These are phyloP conservation scores for Coemansia sp. DNA, from an alignment of 192 early-diverging fungal genomes.

Conservation along the genomic window DNA sequence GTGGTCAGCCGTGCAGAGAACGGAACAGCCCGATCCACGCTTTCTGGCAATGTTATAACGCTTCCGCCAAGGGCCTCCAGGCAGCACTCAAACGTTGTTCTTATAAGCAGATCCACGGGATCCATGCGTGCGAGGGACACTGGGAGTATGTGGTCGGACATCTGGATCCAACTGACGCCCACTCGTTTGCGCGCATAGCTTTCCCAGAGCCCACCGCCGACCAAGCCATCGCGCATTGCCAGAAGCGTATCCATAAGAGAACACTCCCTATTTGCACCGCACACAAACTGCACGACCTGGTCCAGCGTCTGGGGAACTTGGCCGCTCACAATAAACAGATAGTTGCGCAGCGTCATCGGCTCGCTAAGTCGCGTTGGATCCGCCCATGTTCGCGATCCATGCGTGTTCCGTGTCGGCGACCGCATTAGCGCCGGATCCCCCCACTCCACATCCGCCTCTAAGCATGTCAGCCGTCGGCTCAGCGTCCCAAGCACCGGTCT, in stretches of 20 bases:
- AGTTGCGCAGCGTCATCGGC: constrained; percentile 45
- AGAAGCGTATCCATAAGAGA: constrained; percentile 35
- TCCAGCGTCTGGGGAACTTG: constrained; percentile 22
- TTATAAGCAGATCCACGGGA: constrained; percentile 36
- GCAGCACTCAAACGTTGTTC: constrained; percentile 29
- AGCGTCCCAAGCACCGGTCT: constrained; percentile 19
- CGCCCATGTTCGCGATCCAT: constrained; percentile 24
- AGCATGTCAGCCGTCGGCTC: constrained; percentile 42
- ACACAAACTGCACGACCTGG: constrained; percentile 30
- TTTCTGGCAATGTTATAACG: constrained; percentile 16
- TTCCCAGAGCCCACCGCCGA: constrained; percentile 53
- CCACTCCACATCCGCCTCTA: constrained; percentile 55
- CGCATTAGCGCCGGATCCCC: constrained; percentile 49
- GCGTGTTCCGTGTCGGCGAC: constrained; percentile 28
- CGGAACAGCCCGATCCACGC: constrained; percentile 7
- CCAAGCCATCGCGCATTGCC: constrained; percentile 33
- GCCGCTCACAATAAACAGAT: constrained; percentile 30
- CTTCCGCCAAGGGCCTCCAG: constrained; percentile 48
- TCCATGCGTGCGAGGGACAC: background rate
- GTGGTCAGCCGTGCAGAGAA: constrained; percentile 20
- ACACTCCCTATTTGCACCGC: background rate
- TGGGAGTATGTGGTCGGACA: background rate
- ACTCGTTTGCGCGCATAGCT: constrained; percentile 52
- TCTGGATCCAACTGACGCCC: constrained; percentile 40
- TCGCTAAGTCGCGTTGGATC: constrained; percentile 50